phyloP scores from a whole-genome alignment of 1,139 yeast genomes.

The Candida freyschussii region DNA sequence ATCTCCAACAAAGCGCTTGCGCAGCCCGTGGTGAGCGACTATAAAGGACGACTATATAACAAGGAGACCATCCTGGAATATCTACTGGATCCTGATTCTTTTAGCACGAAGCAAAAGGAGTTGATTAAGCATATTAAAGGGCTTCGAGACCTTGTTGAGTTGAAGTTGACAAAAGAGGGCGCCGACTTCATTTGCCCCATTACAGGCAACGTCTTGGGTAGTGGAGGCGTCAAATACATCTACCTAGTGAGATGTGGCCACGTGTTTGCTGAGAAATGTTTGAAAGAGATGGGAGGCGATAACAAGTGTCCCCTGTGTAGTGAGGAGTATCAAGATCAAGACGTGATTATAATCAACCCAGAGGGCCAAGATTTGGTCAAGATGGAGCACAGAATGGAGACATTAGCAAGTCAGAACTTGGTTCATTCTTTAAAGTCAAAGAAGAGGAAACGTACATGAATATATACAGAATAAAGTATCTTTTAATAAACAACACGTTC shows the following conservation, averaged over 20 bases:
- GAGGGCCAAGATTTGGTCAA: slow-evolving; percentile 25
- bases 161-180: slow-evolving; percentile 28
- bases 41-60: slow-evolving; percentile 61
- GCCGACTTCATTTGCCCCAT: slow-evolving; percentile 49
- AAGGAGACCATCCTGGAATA: slow-evolving; percentile 63
- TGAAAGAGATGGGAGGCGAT: slow-evolving; percentile 25
- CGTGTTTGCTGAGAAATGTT: slow-evolving; percentile 39
- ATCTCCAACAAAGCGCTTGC: slow-evolving; percentile 36
- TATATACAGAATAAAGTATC: slow-evolving; percentile 1
- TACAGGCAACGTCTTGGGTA: slow-evolving; percentile 35
- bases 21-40: slow-evolving; percentile 65
- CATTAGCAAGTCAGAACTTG: slow-evolving; percentile 32
- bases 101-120: slow-evolving; percentile 28
- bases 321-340: slow-evolving; percentile 22
- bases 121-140: slow-evolving; percentile 41
- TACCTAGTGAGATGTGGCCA: slow-evolving; percentile 55
- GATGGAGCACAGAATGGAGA: slow-evolving; percentile 33
- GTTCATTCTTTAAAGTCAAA: slow-evolving; percentile 45
- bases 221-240: slow-evolving; percentile 34
- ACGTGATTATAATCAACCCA: slow-evolving; percentile 38
- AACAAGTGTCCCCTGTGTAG: slow-evolving; percentile 40
- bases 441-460: slow-evolving; percentile 18
- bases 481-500: background rate
- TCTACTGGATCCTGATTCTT: slow-evolving; percentile 36
- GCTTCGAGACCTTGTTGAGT: slow-evolving; percentile 47